Base-by-base conservation (phyloP, 306 rosid genomes). In the Vicia villosa region DNA sequence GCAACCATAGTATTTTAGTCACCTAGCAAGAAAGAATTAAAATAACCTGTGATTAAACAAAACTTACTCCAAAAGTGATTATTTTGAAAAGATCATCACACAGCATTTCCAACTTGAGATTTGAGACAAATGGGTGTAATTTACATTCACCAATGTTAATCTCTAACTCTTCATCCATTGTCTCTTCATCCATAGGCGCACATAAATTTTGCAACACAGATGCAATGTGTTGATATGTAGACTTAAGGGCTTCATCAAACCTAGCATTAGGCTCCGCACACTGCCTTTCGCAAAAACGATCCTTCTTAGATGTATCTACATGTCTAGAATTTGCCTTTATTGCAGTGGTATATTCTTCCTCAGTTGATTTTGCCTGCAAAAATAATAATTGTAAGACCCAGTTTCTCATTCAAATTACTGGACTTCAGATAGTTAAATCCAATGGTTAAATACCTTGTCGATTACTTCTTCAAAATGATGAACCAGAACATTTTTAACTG, bases 11-110 rank as follows among this genome's bases (percentile, higher is more conserved):
- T 68, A 66, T 2, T 69, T 72, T n/a, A 69, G 72, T 45, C 26
- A 75, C 63, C 55, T 34, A 75, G 15, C 3, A 43, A 62, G 10
- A 64, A 63, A 62, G 47, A 3, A 49, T 6, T 8, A 10, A n/a
- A 30, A 72, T n/a, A 69, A 76, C 28, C 12, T 12, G 56, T 6
- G 46, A 21, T n/a, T 32, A 20, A 40, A 66, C 37, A 38, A 40
- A 72, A 84, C 98, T 85, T 78, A 94, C 98, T 55, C 83, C 91
- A 37, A 28, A 74, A 67, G 75, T 30, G 28, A 90, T 65, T 67
- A 85, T 75, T 49, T 71, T 80, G 67, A 72, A 69, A 74, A 94
- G 76, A 62, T 77, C 76, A 70, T 85, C 80, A 67, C 84, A 78
- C 28, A 94, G 74, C 4, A 24, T 57, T 43, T 88, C 89, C 78